Evolutionary conservation across 345 rosid genomes (phyloP).

Genomic region (Eucalyptus regnans): DNA sequence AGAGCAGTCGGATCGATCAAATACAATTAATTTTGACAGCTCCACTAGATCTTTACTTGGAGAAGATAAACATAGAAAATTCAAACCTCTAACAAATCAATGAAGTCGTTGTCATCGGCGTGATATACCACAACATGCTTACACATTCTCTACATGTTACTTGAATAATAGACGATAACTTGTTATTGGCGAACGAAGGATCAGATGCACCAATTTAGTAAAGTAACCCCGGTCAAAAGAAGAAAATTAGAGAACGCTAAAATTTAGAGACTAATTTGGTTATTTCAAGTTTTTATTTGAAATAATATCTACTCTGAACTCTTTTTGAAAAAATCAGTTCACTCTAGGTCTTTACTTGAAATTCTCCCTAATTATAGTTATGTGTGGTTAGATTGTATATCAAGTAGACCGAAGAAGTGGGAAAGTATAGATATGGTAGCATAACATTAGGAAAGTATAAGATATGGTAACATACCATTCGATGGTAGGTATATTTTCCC

Average conservation of each 20-base stretch:
- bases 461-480: neutral
- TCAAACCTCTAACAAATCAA: neutral
- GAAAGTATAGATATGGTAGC: neutral
- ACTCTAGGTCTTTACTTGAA: accelerated
- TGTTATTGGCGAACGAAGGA: accelerated
- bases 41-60: neutral
- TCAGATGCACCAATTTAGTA: accelerated
- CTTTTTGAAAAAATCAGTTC: accelerated
- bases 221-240: neutral
- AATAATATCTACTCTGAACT: accelerated
- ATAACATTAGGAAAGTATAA: too few species aligned
- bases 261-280: neutral
- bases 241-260: neutral
- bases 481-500: neutral
- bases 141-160: too few species aligned
- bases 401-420: accelerated
- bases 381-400: accelerated
- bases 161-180: accelerated
- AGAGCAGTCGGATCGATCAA: neutral
- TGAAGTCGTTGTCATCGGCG: accelerated
- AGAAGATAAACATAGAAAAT: too few species aligned
- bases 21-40: neutral
- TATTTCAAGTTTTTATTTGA: accelerated
- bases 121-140: accelerated
- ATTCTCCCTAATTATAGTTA: accelerated